Evolutionary conservation across 768 basidiomycete genomes (phyloP), one percentile per base, ranked within the genome.

Genomic region (Suillus luteus): DNA sequence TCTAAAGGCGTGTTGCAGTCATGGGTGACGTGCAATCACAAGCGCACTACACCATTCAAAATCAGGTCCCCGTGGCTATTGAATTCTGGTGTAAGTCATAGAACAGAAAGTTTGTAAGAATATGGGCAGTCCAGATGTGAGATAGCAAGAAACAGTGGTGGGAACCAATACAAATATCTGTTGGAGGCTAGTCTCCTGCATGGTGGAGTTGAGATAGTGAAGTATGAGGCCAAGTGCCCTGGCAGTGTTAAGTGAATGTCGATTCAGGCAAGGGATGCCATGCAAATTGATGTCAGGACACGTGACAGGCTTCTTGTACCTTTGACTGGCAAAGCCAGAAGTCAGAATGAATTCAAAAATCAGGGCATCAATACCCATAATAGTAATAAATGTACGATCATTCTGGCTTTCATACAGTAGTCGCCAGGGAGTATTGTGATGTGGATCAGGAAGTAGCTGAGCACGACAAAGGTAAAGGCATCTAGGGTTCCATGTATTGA

Each of bases 351-450:
- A 66, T 2, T 73, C 5, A 65, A 82, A 82, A 0, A 78, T 80
- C 1, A 15, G 60, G 3, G 76, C 71, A 75, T 81, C 72, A n/a
- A 44, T n/a, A 1, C 80, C 78, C 79, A 81, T 81, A 0, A 79
- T 83, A 0, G 78, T 82, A 40, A 83, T 83, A 65, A 76, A 82
- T 6, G 78, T 80, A 3, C 76, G 65, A 61, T 82, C 76, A 64
- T 70, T 72, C 11, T 61, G 67, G 44, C 73, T 75, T 0, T 64
- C 59, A 46, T 70, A 78, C 41, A 43, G 71, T 0, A 35, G 24
- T 51, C 76, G 76, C 80, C 79, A 82, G 10, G 80, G 73, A 37
- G 78, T 81, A 27, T 69, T 55, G 7, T 17, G 3, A 43, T 43
- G 41, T 43, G 41, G 41, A 19, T 43, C 17, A 19, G 41, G 41